A percentile compares a stretch with the other conserved stretches of the same genome.
These are phyloP conservation scores for Starmerella stellata DNA, from an alignment of 805 yeast species.

Conservation along the genomic window DNA sequence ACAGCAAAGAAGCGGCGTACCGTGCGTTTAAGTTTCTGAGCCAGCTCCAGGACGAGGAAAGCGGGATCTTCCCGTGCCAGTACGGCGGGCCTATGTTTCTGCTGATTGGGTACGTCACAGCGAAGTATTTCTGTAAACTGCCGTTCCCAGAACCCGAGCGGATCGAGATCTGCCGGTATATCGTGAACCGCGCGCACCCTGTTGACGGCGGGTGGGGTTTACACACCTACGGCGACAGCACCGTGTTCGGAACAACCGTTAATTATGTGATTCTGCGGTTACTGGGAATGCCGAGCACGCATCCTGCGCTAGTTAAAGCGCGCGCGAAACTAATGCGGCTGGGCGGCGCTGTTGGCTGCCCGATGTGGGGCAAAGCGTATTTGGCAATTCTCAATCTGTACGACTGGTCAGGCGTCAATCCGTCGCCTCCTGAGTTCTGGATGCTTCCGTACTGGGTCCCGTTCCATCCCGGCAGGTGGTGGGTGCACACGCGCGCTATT, in stretches of 20 bases:
- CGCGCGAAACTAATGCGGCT: slow-evolving; percentile 45
- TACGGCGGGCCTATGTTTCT: slow-evolving; percentile 97
- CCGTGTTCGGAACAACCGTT: slow-evolving; percentile 84
- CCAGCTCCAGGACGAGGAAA: slow-evolving; percentile 48
- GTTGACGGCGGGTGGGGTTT: slow-evolving; percentile 99
- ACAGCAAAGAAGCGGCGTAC: slow-evolving; percentile 31
- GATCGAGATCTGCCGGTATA: slow-evolving; percentile 60
- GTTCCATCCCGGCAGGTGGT: slow-evolving; percentile 91
- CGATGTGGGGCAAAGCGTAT: slow-evolving; percentile 98
- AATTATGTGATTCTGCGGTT: slow-evolving; percentile 70
- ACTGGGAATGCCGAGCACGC: slow-evolving; percentile 55
- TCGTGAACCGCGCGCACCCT: slow-evolving; percentile 85
- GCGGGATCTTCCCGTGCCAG: slow-evolving; percentile 82
- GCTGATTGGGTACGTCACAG: slow-evolving; percentile 72
- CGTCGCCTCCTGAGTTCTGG: slow-evolving; percentile 95
- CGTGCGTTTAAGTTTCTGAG: slow-evolving; percentile 59
- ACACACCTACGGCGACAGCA: slow-evolving; percentile 78
- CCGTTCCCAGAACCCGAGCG: slow-evolving; percentile 48
- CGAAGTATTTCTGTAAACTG: slow-evolving; percentile 49
- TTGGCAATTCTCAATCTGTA: slow-evolving; percentile 61
- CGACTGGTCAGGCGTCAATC: slow-evolving; percentile 93
- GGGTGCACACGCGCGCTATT: slow-evolving; percentile 95
- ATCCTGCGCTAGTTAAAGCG: slow-evolving; percentile 64
- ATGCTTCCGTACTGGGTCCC: slow-evolving; percentile 63
- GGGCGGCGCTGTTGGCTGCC: slow-evolving; percentile 81